Evolutionary conservation across 2,329 filamentous ascomycete species (phyloP), one percentile per base, ranked within the genome.

Genomic region (Leptographium wingfieldii): DNA sequence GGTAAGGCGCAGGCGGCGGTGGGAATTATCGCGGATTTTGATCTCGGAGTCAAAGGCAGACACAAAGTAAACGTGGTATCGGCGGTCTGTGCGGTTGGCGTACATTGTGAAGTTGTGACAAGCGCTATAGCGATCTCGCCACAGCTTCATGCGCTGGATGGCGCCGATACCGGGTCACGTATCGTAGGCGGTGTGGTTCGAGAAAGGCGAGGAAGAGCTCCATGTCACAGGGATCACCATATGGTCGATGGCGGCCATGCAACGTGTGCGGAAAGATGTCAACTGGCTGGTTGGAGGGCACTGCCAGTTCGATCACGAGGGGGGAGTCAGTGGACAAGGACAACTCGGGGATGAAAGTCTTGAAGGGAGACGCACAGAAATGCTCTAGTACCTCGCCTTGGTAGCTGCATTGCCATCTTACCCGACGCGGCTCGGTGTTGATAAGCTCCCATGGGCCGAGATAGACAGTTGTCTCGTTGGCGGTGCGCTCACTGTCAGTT

Each of bases 371-470:
- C 74, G 62, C 71, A 80, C 77, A 69, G 62, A 74, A 79, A 64
- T 80, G 78, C 65, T 80, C 78, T 38, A 80, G 71, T 31, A 75
- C 69, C 68, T 80, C 78, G 66, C 75, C 74, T 65, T 76, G 73
- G 65, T 80, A 80, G 64, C 76, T 79, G 63, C 78, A 77, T 64
- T 77, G 77, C 78, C 78, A 80, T 48, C 77, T 67, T n/a, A 80
- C 71, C 49, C 77, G 76, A 56, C 77, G 76, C 38, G 74, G 73
- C 61, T 77, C 75, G 48, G 73, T 72, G 51, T 74, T 74, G 48
- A 77, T 70, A 43, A 80, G 72, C 65, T 80, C 76, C 77, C 77
- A 80, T 5, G 77, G 77, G n/a, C 78, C 78, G 9, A 80, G 72
- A 62, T 80, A 80, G 54, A 80, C 70, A 14, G 77, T 78, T 55